Base-by-base conservation (phyloP, 2,329 filamentous ascomycete genomes). In the Westerdykella ornata region DNA sequence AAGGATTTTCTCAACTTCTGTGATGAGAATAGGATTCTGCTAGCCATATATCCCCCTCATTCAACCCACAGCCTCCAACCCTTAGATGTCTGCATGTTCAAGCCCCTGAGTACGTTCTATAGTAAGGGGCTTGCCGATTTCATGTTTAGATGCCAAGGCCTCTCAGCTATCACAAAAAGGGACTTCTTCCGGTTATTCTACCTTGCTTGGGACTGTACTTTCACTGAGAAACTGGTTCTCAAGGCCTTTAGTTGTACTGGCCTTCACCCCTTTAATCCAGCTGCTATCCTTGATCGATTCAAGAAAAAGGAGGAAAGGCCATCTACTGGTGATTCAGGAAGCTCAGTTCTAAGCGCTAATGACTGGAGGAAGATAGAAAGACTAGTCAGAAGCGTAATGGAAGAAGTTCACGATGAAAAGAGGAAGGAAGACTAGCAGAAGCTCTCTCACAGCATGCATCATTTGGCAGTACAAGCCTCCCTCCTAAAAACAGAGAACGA, bases 1-100 rank as follows among this genome's bases (percentile, higher is more conserved):
- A 38, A 16, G 14, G 34, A 39, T 5, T 52, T 48, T 38, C 44
- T 49, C 19, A 36, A 48, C 4, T 52, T 43, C 20, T 50, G 43
- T 35, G 29, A 52, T 37, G 9, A 38, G 11, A 38, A 49, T 16
- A 36, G 37, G 34, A 49, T 51, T 8, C 26, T 29, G 8, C 26
- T 29, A 34, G 26, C 26, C 8, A n/a, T 29, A 29, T 29, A 8
- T 29, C 35, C 35, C 13, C 34, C 26, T 17, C 35, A 42, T 38
- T 37, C 17, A 19, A 42, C 39, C 16, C 28, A 42, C 16, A 42
- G 20, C 18, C 22, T 42, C 4, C 28, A 37, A 16, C 39, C 35
- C 7, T 35, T 42, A n/a, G 22, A 42, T 38, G 35, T 42, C 4
- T 6, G 4, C n/a, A 6, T 41, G 12, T 41, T 41, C 38, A 41